Evolutionary conservation across 768 basidiomycete genomes (phyloP), one percentile per base, ranked within the genome.

Genomic region (Suillus subluteus): DNA sequence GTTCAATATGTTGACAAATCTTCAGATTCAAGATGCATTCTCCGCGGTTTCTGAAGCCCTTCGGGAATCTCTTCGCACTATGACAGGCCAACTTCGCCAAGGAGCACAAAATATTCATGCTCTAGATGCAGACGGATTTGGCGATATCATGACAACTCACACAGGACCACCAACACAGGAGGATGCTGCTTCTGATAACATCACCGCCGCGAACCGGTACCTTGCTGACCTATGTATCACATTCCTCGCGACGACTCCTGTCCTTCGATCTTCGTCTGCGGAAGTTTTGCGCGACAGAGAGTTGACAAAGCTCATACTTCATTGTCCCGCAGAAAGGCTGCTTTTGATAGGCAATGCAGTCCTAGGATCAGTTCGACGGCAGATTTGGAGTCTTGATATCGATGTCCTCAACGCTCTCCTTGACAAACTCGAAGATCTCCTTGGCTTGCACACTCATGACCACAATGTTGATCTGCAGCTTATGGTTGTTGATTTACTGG

Each of bases 251-350:
- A 79, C 84, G 26, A 85, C 86, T n/a, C 90, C 91, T 23, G 79
- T 86, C 56, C 75, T 94, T 41, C 89, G 88, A 66, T 87, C 87
- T 15, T 73, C 82, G 7, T 84, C 85, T 2, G 85, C 81, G 6
- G 86, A 90, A 68, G 81, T 84, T 1, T 86, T 88, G 26, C 86
- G 86, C 32, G 89, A 94, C 71, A 84, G 83, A 72, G 82, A 88
- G 18, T 75, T 94, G 15, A 79, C 84, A 11, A 83, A 89, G 30
- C 71, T 88, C 40, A 75, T 92, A 35, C 68, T 85, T 2, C 74
- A 79, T 2, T 86, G 81, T 66, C 80, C 81, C 12, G 80, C 81
- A 11, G 83, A 87, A 41, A 85, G 85, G 56, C 88, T 95, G 68
- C 72, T 90, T 13, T 69, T 87, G 23, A 76, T 92, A 12, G 88